Evolutionary conservation across 257 asterid species (phyloP).

Genomic region (Nicotiana noctiflora): DNA sequence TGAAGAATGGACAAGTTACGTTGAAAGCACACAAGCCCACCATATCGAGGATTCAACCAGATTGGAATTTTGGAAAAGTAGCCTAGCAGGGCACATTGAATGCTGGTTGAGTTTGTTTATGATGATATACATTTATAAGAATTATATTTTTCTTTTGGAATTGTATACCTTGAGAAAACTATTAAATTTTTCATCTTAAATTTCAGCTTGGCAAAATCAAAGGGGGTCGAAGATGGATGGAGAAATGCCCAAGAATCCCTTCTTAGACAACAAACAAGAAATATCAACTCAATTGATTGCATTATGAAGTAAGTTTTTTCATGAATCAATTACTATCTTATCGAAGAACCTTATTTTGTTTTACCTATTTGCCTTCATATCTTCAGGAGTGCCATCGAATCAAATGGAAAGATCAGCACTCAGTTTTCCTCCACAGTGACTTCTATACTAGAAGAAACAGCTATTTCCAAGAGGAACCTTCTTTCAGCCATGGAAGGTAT

Average conservation of each 20-base stretch:
- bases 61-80: constrained; percentile 21
- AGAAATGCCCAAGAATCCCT: constrained; percentile 31
- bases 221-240: constrained; percentile 27
- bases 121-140: background rate
- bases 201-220: constrained; percentile 28
- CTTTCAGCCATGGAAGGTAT: constrained; percentile 25
- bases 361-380: background rate
- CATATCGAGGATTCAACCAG: constrained; percentile 24
- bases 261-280: constrained; percentile 17
- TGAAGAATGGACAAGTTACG: constrained; percentile 28
- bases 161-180: background rate
- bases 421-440: constrained; percentile 26
- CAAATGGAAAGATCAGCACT: constrained; percentile 16
- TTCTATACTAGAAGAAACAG: constrained; percentile 31
- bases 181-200: background rate
- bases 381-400: constrained; percentile 27
- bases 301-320: constrained; percentile 28
- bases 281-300: constrained; percentile 22
- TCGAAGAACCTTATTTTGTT: no score
- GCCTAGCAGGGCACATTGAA: constrained; percentile 27
- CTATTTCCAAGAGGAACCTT: constrained; percentile 18
- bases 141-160: background rate
- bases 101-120: constrained; percentile 23
- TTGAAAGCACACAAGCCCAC: constrained; percentile 18
- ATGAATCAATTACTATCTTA: background rate